phyloP scores from a whole-genome alignment of 2,329 filamentous ascomycete genomes.

The Furcasterigmium furcatum region DNA sequence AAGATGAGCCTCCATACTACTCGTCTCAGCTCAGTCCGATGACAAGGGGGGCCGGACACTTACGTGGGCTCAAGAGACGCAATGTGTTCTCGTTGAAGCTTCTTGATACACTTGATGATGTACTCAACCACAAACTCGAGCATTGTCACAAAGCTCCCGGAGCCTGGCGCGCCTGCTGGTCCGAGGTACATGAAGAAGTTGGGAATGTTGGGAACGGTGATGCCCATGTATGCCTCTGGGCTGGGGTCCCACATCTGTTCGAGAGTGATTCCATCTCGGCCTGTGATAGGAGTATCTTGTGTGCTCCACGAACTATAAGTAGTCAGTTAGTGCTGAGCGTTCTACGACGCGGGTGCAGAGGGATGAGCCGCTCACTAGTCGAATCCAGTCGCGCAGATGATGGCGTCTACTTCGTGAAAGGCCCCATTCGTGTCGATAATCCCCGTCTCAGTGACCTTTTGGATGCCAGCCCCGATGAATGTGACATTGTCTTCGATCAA shows the following conservation, averaged over 20 bases:
- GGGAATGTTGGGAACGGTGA: slow-evolving; percentile 1
- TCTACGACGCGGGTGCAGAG: too few species aligned
- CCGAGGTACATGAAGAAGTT: neutral
- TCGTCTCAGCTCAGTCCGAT: too few species aligned
- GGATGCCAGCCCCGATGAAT: neutral
- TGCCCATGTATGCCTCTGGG: neutral
- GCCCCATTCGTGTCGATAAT: neutral
- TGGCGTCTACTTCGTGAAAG: neutral
- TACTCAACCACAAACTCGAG: neutral
- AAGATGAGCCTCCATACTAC: neutral
- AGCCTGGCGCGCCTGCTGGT: neutral
- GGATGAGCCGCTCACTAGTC: slow-evolving; percentile 1
- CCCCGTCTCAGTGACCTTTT: neutral
- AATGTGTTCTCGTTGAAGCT: neutral
- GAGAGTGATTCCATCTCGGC: neutral
- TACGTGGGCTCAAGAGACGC: neutral
- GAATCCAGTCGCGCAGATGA: slow-evolving; percentile 5
- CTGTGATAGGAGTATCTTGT: neutral
- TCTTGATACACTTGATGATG: neutral
- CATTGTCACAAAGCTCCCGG: neutral
- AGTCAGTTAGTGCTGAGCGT: neutral
- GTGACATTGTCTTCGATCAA: slow-evolving; percentile 1
- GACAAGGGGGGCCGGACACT: too few species aligned
- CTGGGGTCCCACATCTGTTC: neutral
- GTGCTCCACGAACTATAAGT: too few species aligned